Percentiles rank a stretch among this genome's conserved stretches.
These are phyloP conservation scores for Pseudopyrenochaeta lycopersici DNA, from an alignment of 2,329 filamentous ascomycete species.

Conservation along the genomic window DNA sequence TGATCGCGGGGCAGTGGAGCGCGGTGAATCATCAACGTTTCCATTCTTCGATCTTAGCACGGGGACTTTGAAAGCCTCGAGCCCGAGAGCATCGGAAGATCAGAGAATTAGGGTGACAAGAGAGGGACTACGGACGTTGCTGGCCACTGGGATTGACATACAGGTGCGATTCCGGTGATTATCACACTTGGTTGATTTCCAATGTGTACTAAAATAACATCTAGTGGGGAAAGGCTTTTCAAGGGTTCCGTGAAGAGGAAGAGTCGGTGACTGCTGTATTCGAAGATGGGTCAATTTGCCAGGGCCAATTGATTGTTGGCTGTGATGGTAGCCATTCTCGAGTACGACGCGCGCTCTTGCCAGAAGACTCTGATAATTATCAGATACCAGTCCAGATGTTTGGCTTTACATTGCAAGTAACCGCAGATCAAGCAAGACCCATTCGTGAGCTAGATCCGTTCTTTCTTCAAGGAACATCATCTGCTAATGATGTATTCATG, in stretches of 20 bases:
- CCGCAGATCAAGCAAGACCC: conserved; percentile 8
- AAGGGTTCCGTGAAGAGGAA: background rate
- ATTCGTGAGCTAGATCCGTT: conserved; percentile 21
- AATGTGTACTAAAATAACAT: background rate
- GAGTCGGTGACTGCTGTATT: conserved; percentile 10
- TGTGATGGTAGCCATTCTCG: conserved; percentile 18
- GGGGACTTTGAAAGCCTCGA: conserved; percentile 7
- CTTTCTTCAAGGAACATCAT: conserved; percentile 14
- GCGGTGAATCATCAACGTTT: conserved; percentile 13
- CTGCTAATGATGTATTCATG: background rate
- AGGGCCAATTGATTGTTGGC: conserved; percentile 15
- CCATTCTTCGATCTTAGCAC: conserved; percentile 23
- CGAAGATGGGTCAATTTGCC: conserved; percentile 14
- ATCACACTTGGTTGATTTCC: background rate
- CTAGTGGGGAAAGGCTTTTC: conserved; percentile 18
- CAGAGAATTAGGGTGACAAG: conserved; percentile 16
- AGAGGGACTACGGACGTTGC: conserved; percentile 9
- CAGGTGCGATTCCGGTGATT: background rate
- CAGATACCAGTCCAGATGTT: conserved; percentile 14
- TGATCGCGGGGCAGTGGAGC: conserved; percentile 17
- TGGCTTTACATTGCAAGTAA: conserved; percentile 16
- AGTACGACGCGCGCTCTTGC: background rate
- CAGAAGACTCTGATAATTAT: background rate
- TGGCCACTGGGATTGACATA: conserved; percentile 15
- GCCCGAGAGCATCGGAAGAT: conserved; percentile 6